A percentile compares a stretch with the other conserved stretches of the same genome.
These are phyloP conservation scores for Nicotiana noctiflora DNA, from an alignment of 257 asterid genomes.

Conservation along the genomic window DNA sequence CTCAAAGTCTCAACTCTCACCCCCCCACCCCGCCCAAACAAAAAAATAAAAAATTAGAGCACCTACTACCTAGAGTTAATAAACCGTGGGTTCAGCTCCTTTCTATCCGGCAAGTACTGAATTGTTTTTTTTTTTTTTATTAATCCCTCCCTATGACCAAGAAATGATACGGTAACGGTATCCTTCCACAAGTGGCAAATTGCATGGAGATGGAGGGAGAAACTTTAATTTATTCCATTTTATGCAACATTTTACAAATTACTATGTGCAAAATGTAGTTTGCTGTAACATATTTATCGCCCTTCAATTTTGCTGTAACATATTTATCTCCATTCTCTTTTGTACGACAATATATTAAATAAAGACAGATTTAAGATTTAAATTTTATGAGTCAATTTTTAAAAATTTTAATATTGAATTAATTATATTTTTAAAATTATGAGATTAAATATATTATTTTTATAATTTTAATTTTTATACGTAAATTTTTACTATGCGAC, in stretches of 20 bases:
- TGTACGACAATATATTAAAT: too few relatives aligned
- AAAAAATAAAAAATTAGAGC: not conserved
- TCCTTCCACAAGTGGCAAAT: not conserved
- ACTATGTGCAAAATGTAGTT: not conserved
- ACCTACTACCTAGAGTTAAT: too few relatives aligned
- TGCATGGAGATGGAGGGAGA: not conserved
- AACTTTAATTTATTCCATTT: not conserved
- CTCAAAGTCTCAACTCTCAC: not conserved
- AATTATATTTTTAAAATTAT: too few relatives aligned
- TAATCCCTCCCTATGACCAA: conserved; percentile 23
- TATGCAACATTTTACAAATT: not conserved
- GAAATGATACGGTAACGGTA: conserved; percentile 1
- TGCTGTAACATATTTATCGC: too few relatives aligned
- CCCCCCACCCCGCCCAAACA: not conserved
- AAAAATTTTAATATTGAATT: too few relatives aligned
- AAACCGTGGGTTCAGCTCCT: not conserved
- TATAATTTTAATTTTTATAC: too few relatives aligned
- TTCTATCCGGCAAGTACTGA: not conserved
- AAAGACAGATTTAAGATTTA: too few relatives aligned
- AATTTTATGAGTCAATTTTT: too few relatives aligned
- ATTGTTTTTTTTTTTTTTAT: not conserved
- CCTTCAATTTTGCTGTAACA: too few relatives aligned
- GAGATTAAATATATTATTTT: too few relatives aligned
- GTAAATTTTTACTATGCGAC: too few relatives aligned
- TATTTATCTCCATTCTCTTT: too few relatives aligned